Evolutionary conservation across 2,329 filamentous ascomycete species (phyloP), one percentile per base, ranked within the genome.

Genomic region (Tolypocladium capitatum): DNA sequence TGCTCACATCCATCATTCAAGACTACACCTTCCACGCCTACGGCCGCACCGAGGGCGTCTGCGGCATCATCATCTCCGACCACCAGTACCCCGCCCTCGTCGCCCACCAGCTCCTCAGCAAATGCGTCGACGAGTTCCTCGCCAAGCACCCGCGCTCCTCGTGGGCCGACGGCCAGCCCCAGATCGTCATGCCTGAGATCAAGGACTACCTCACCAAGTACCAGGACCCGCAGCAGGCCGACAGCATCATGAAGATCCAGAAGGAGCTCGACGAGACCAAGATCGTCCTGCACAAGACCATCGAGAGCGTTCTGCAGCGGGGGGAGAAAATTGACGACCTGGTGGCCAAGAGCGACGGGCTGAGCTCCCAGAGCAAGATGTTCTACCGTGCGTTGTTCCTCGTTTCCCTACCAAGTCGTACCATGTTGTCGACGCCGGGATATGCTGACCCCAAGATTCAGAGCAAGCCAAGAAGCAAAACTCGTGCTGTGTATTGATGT

Each of bases 231-330:
- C 74, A 82, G 60, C 78, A 94, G 69, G 90, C 88, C 55, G 89
- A 94, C 70, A 91, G 83, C 68, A 94, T 97, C 63, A 80, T 88
- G 74, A 90, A 88, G 75, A 96, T 98, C 59, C 91, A 97, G 68
- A 85, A 88, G 70, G 89, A 98, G 71, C 75, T 98, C 52, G 90
- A 97, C 62, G 90, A 96, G 75, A 97, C 91, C 51, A 97, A 96
- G 78, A 90, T 94, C 62, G 84, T 95, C 50, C 75, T 98, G 58
- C 89, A 97, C 71, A 94, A 97, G 78, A 96, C 92, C 41, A 96
- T 95, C 59, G 85, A 94, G 72, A 86, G 80, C 60, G 82, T 75
- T 46, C 67, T 96, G 60, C 84, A 96, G 73, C 79, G 92, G 52
- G 92, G 90, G 38, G 90, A 97, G 79, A 97, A 96, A 77, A 88